Evolutionary conservation across 192 early-diverging fungal genomes (phyloP), one percentile per base, ranked within the genome.

Genomic region (Diversispora eburnea): DNA sequence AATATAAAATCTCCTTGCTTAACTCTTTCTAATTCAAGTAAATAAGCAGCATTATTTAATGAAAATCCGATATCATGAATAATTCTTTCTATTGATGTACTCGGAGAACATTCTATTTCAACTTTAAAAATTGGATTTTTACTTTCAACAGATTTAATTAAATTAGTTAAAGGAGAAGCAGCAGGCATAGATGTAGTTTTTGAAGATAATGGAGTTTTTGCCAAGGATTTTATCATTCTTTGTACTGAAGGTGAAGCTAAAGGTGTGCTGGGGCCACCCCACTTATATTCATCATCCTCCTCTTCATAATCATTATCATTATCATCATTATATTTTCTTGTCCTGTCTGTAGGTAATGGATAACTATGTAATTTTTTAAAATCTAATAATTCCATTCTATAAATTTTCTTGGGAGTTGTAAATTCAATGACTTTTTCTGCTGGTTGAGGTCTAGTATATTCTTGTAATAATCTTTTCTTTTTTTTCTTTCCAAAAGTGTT

Each of bases 21-120:
- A 51, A 78, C 81, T 48, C 91, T 66, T 39, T 87, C 71, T 19
- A 92, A 77, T 39, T 79, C 84, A 5, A 82, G 77, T 88, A 91
- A 90, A 45, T 85, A 81, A 0, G 87, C 91, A 0, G 76, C 82
- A 12, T 82, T 84, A 9, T 85, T 86, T 22, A 91, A 51, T 0
- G 52, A 41, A 10, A 76, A 42, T 8, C 86, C 89, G 49, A 92
- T 56, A 59, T 92, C 90, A 64, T 89, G 64, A 15, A 92, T 81
- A 25, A 92, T 67, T 47, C 86, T 88, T 4, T 90, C 80, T 57
- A 92, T 83, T 77, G 91, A 91, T 10, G 88, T 86, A 17, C 90
- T 90, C 45, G 89, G 85, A 25, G 86, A 84, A 66, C 88, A 85
- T 56, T 80, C 74, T 4, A 92, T 83, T 25, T 78, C 55, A 42